phyloP scores from a whole-genome alignment of 352 stramenopile species.

The Phytophthora sp. region DNA sequence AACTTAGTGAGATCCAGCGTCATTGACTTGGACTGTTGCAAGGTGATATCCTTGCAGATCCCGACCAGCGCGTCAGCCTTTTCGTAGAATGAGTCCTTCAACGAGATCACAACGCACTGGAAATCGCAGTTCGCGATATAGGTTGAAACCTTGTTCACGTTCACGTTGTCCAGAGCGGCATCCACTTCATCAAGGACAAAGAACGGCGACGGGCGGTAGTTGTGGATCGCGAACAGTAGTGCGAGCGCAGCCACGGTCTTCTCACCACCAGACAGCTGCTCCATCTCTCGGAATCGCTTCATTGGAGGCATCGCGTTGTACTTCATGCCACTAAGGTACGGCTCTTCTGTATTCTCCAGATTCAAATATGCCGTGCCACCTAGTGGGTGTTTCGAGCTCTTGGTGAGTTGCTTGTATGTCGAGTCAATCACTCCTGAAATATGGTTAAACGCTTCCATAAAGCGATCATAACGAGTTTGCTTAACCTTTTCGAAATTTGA shows the following conservation, averaged over 20 bases:
- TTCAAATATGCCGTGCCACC: conserved; percentile 85
- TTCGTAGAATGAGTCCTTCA: conserved; percentile 98
- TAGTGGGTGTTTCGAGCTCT: conserved; percentile 97
- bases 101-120: conserved; percentile 98
- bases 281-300: conserved; percentile 99
- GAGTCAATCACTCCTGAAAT: conserved; percentile 93
- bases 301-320: conserved; percentile 99
- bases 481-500: conserved; percentile 82
- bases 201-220: conserved; percentile 95
- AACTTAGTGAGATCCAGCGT: conserved; percentile 86
- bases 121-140: conserved; percentile 97
- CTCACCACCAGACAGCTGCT: conserved; percentile 98
- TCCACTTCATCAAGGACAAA: conserved; percentile 99
- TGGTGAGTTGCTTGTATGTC: conserved; percentile 98
- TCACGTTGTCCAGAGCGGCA: conserved; percentile 99
- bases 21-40: conserved; percentile 76
- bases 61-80: conserved; percentile 94
- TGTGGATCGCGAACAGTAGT: conserved; percentile 99
- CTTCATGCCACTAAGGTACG: conserved; percentile 98
- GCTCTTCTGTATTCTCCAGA: conserved; percentile 92
- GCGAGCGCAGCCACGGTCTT: conserved; percentile 99
- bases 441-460: conserved; percentile 96
- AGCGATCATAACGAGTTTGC: conserved; percentile 72
- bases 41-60: conserved; percentile 86
- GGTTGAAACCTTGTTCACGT: conserved; percentile 98